Percentiles rank a stretch among this genome's conserved stretches.
These are phyloP conservation scores for Chlorella sp. DNA, from an alignment of 139 green algal species.

Conservation along the genomic window DNA sequence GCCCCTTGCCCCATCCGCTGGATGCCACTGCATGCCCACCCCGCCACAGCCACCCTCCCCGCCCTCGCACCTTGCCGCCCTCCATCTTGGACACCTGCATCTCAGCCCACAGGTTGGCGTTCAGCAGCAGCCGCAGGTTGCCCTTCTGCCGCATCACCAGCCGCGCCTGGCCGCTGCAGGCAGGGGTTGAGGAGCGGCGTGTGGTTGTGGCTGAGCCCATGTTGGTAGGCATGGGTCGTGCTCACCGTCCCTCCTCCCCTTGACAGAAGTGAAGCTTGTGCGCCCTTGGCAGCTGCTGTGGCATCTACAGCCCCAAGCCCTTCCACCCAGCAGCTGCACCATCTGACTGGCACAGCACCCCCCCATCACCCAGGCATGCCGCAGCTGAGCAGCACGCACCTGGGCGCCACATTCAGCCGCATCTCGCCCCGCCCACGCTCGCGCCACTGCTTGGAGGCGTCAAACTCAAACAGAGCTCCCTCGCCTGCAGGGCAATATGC, in stretches of 20 bases:
- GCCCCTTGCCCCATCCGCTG: too few relatives aligned
- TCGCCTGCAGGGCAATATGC: conserved; percentile 51
- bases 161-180: conserved; percentile 54
- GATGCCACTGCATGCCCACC: not conserved
- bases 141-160: conserved; percentile 92
- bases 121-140: conserved; percentile 90
- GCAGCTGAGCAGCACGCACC: not conserved
- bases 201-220: not conserved
- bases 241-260: too few relatives aligned
- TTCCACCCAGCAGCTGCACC: too few relatives aligned
- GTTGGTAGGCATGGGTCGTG: too few relatives aligned
- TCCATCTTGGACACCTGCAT: conserved; percentile 87
- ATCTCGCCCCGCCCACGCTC: conserved; percentile 91
- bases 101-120: conserved; percentile 81
- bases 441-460: conserved; percentile 71
- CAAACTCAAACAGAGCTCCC: conserved; percentile 86
- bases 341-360: not conserved
- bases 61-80: conserved; percentile 59
- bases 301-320: too few relatives aligned
- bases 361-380: not conserved
- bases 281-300: too few relatives aligned
- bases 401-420: conserved; percentile 68
- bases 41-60: not conserved
- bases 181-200: not conserved
- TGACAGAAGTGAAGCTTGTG: too few relatives aligned